Evolutionary conservation across 768 basidiomycete species (phyloP), one percentile per base, ranked within the genome.

Genomic region (Podaxis carcinomalis): DNA sequence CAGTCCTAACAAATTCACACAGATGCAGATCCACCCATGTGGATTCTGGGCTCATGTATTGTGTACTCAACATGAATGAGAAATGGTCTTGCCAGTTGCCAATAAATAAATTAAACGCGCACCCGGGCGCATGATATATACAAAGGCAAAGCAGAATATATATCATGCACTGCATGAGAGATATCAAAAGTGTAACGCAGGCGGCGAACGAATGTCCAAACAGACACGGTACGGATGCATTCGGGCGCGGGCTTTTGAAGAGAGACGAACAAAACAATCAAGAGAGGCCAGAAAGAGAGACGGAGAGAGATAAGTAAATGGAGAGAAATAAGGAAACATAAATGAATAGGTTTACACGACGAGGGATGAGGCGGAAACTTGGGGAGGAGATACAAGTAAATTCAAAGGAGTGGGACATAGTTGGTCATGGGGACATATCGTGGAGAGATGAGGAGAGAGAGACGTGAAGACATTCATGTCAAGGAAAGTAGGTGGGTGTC

Each of bases 111-210:
- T 69, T 70, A 64, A 63, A 67, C 60, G 59, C 70, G 71, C 72
- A 66, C 68, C 72, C 66, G 73, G 72, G 70, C 74, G 69, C 70
- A 68, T 75, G 70, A 66, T 68, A 71, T 70, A 65, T 75, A 74
- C 73, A 74, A 66, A 61, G 53, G 66, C 65, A 62, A 67, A 64
- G 54, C 63, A 63, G 64, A 66, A 65, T 69, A 69, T 69, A 68
- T 68, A 72, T 64, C 66, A 61, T 69, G 69, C 67, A 61, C 62
- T 64, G 68, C 65, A 68, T 62, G 65, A 65, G 66, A 5, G 42
- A 63, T 51, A 56, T 56, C 61, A 72, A 66, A 63, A 56, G 64
- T 67, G 44, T 68, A 68, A 66, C 44, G 64, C 59, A 69, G 70
- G 69, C 67, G 69, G 51, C 51, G 64, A 63, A 64, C 44, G 63